These are phyloP conservation scores for Rhodotorula sp. DNA, from an alignment of 1,284 basidiomycete genomes.

Conservation along the genomic window DNA sequence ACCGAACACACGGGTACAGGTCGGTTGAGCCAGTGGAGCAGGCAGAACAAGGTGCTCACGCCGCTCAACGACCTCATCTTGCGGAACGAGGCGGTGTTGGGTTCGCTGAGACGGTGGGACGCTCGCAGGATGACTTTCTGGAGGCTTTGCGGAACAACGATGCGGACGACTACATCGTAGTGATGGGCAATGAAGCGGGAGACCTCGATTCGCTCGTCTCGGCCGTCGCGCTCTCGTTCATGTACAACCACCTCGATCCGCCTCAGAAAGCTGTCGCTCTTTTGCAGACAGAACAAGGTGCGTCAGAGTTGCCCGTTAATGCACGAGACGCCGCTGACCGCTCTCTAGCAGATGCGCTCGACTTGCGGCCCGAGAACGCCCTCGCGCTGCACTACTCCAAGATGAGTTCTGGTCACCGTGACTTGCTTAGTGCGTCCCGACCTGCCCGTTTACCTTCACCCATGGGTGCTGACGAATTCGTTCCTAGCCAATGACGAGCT, in stretches of 20 bases:
- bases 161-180: slow-evolving; percentile 47
- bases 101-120: neutral
- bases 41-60: slow-evolving; percentile 17
- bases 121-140: slow-evolving; percentile 44
- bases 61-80: neutral
- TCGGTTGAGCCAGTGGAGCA: slow-evolving; percentile 21
- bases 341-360: slow-evolving; percentile 46
- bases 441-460: neutral
- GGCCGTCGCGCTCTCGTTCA: slow-evolving; percentile 23
- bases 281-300: slow-evolving; percentile 38
- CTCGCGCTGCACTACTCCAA: slow-evolving; percentile 46
- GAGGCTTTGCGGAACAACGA: slow-evolving; percentile 41
- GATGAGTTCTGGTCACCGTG: slow-evolving; percentile 48
- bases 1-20: slow-evolving; percentile 13
- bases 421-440: slow-evolving; percentile 44
- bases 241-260: slow-evolving; percentile 21
- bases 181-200: slow-evolving; percentile 50
- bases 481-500: slow-evolving; percentile 47
- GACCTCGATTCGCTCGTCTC: slow-evolving; percentile 46
- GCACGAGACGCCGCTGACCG: neutral
- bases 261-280: slow-evolving; percentile 41
- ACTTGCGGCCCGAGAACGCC: slow-evolving; percentile 50
- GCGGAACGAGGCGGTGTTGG: neutral
- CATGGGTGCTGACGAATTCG: neutral
- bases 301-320: neutral